Conservation (phyloP, 2,329 filamentous ascomycete genomes). For the Diplodia scrobiculata region DNA sequence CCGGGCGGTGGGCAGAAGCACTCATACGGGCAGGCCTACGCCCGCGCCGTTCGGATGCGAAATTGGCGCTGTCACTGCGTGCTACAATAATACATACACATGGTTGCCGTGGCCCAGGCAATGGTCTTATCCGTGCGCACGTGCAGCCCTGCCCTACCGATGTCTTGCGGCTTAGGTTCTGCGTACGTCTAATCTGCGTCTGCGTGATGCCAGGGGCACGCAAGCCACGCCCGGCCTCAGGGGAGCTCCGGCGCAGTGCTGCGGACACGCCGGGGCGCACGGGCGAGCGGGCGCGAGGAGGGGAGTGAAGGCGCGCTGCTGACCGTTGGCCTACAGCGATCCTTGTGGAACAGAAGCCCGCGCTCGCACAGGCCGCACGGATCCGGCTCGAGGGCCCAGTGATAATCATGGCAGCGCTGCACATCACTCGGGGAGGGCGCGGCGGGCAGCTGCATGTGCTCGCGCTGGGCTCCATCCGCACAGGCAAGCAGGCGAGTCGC, state of each 20-base stretch:
- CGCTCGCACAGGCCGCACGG: slow-evolving; percentile 21
- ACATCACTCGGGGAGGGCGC: slow-evolving; percentile 16
- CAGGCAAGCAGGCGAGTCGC: neutral
- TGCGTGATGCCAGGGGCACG: neutral
- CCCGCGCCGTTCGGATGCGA: neutral
- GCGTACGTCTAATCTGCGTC: neutral
- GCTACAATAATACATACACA: neutral
- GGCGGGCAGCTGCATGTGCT: slow-evolving; percentile 14
- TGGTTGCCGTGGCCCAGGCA: neutral
- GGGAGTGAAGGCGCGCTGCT: neutral
- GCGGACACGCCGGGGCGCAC: slow-evolving; percentile 2
- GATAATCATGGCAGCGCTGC: slow-evolving; percentile 20
- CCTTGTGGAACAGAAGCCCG: slow-evolving; percentile 16
- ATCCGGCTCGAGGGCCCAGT: slow-evolving; percentile 18
- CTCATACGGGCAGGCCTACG: neutral
- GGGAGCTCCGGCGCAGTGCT: slow-evolving; percentile 13
- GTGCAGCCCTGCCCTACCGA: neutral
- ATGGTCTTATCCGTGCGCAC: neutral
- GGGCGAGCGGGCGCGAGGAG: neutral
- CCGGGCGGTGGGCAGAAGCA: neutral
- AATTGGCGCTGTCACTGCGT: neutral
- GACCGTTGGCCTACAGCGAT: slow-evolving; percentile 5
- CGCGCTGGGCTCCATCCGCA: slow-evolving; percentile 2
- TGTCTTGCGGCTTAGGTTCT: neutral
- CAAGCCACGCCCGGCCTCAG: neutral